Conservation (phyloP, 768 basidiomycete genomes). For the Gelatoporia subvermispora region DNA sequence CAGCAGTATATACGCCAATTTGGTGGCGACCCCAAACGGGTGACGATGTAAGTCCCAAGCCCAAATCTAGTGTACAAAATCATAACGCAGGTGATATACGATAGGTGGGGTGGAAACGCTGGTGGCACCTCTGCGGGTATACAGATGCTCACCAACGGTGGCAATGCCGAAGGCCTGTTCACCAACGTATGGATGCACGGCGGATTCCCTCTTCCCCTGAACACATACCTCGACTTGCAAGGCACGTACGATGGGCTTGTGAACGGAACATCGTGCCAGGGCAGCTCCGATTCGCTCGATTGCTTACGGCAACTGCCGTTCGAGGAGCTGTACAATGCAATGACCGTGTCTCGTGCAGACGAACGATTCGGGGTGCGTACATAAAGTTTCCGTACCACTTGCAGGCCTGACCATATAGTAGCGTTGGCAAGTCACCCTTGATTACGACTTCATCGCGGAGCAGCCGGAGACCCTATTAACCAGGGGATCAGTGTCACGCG, state of each 20-base stretch:
- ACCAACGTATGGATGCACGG: too few species aligned
- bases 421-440: too few species aligned
- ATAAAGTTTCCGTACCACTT: conserved; percentile 33
- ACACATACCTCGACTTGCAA: conserved; percentile 22
- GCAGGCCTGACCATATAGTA: conserved; percentile 33
- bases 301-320: conserved; percentile 40
- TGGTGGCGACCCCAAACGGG: conserved; percentile 39
- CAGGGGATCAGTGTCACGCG: conserved; percentile 4
- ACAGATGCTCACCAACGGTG: conserved; percentile 21
- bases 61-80: conserved; percentile 19
- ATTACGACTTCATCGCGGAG: conserved; percentile 14
- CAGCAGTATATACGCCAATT: conserved; percentile 7
- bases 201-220: not conserved
- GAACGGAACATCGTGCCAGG: conserved; percentile 30
- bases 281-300: conserved; percentile 30
- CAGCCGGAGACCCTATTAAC: conserved; percentile 2
- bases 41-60: conserved; percentile 24
- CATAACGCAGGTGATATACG: not conserved
- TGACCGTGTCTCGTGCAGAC: conserved; percentile 29
- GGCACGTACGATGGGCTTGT: conserved; percentile 39
- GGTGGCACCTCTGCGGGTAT: conserved; percentile 30
- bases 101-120: conserved; percentile 31
- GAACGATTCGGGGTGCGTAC: too few species aligned
- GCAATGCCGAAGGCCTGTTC: conserved; percentile 18
- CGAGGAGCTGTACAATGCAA: conserved; percentile 22